Evolutionary conservation across 2,329 filamentous ascomycete species (phyloP).

Genomic region (Diplodia scrobiculata): DNA sequence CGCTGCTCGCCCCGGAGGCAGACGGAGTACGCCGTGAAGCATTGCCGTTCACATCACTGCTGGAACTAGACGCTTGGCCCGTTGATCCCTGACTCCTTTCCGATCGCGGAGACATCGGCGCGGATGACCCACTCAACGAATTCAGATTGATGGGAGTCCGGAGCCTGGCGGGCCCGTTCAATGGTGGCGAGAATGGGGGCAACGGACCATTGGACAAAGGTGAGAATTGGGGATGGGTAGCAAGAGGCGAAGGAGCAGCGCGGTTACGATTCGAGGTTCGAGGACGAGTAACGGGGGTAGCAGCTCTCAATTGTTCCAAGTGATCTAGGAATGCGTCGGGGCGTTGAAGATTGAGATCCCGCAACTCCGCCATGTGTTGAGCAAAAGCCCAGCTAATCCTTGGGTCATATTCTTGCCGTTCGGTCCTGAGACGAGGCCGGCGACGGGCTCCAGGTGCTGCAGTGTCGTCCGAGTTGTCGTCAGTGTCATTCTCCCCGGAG

Average conservation of each 20-base stretch:
- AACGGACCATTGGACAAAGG: conserved; percentile 36
- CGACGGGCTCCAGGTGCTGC: conserved; percentile 39
- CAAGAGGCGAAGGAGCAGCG: conserved; percentile 15
- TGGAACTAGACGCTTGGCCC: conserved; percentile 38
- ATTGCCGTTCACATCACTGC: conserved; percentile 6
- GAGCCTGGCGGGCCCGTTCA: conserved; percentile 35
- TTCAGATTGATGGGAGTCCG: conserved; percentile 42
- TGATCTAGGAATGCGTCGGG: conserved; percentile 40
- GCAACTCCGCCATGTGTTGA: conserved; percentile 45
- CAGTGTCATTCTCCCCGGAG: conserved; percentile 41
- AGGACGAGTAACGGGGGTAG: conserved; percentile 45
- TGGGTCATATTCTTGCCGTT: conserved; percentile 45
- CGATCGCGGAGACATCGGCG: conserved; percentile 20
- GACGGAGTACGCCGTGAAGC: conserved; percentile 9
- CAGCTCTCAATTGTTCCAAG: conserved; percentile 41
- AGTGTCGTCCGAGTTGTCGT: conserved; percentile 45
- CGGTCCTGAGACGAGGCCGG: conserved; percentile 34
- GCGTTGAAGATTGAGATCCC: conserved; percentile 38
- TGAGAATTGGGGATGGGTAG: conserved; percentile 42
- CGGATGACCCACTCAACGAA: conserved; percentile 32
- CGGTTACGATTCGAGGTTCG: conserved; percentile 46
- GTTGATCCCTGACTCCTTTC: conserved; percentile 40
- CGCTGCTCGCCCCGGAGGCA: conserved; percentile 8
- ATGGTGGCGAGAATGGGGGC: conserved; percentile 34
- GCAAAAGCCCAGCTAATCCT: conserved; percentile 49